Base-by-base conservation (phyloP, 495 filamentous ascomycete species). In the Amniculicola lignicola region DNA sequence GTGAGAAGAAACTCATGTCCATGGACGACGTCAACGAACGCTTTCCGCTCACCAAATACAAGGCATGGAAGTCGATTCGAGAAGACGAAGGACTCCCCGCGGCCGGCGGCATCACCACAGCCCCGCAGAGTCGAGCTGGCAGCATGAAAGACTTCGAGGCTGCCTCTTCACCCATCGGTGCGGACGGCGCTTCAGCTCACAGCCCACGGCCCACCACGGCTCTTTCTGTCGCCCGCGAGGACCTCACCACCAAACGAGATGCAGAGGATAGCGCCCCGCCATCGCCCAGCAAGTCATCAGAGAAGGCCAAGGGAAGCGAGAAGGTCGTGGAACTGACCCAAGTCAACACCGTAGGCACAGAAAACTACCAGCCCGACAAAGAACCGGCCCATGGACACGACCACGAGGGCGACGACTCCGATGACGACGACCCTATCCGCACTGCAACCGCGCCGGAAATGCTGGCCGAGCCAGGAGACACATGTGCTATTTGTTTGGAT, bases 21-120 rank as follows among this genome's bases (percentile, higher is more conserved):
- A 94, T 96, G 83, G 93, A 99, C 45, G 93, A 99, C 69, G 93
- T 97, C 36, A 96, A 99, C 67, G 90, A 94, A 63, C 86, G 93
- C 55, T 97, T 99, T 65, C 94, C 93, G 0, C 79, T 95, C 64
- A 82, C 82, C 39, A 97, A 97, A 71, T 99, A 99, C 74, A 97
- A 97, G 74, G 80, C 79, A 43, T 99, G 94, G 93, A 83, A 91
- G 51, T 80, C 89, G 11, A 80, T 80, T 31, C 86, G 94, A 50
- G 91, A 89, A 54, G 77, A 82, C 33, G 82, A 91, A 74, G 94
- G 91, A 24, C 73, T 96, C 39, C 83, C 93, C 21, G 85, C 89
- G 19, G 78, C 85, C 57, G 92, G 91, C 27, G 93, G 94, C 27
- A 86, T 98, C 47, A 82, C 82, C 18, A 63, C 64, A n/a, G 79